Evolutionary conservation across 176 grass and related monocot species (phyloP).

Genomic region (Pontederia paniculata): DNA sequence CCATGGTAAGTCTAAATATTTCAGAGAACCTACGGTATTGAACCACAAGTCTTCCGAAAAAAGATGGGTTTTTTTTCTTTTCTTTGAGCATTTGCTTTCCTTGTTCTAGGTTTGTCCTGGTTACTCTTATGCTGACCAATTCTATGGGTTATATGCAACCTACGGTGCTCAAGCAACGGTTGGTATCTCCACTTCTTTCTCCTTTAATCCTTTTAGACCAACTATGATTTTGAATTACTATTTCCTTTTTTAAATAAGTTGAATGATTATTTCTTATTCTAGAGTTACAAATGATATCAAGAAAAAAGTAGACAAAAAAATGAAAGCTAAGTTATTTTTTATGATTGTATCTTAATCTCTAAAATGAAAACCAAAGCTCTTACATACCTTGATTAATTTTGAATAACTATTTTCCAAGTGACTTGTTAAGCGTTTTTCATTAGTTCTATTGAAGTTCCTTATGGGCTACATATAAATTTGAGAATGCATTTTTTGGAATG

Average conservation of each 20-base stretch:
- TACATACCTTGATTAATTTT: no score
- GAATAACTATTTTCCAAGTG: no score
- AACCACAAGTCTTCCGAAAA: not conserved
- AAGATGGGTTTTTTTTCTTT: not conserved
- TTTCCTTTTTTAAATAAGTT: not conserved
- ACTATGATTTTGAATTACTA: not conserved
- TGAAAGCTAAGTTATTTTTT: no score
- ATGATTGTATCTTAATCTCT: no score
- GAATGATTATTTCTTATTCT: not conserved
- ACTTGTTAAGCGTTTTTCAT: no score
- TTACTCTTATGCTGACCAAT: not conserved
- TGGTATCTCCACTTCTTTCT: not conserved
- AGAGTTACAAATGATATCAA: no score
- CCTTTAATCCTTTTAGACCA: not conserved
- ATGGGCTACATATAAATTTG: not conserved
- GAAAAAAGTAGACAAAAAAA: no score
- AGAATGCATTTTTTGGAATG: not conserved
- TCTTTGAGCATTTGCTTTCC: not conserved
- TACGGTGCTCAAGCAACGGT: conserved; percentile 7
- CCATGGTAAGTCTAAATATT: conserved; percentile 35
- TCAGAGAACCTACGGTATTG: no score
- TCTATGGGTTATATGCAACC: conserved; percentile 2
- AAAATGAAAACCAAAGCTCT: no score
- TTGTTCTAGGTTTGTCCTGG: not conserved
- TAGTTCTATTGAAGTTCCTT: not conserved